These are phyloP conservation scores for Aquanectria penicillioides DNA, from an alignment of 2,329 filamentous ascomycete genomes.

Conservation along the genomic window DNA sequence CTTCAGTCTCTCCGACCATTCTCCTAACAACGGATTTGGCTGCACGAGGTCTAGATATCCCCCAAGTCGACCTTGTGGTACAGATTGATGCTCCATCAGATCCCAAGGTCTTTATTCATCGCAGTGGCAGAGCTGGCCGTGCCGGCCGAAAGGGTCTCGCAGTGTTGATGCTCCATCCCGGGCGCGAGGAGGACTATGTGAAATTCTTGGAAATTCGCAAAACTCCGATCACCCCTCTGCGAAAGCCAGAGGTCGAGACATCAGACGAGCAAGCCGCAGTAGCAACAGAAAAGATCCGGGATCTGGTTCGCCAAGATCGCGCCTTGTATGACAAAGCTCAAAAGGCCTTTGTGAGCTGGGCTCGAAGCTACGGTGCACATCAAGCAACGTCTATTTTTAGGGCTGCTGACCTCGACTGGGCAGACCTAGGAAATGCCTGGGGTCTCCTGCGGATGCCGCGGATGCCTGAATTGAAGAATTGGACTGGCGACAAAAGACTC, in stretches of 20 bases:
- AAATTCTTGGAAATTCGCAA: conserved; percentile 87
- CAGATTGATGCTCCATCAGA: conserved; percentile 87
- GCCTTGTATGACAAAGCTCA: conserved; percentile 87
- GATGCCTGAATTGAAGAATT: conserved; percentile 89
- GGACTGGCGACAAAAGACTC: conserved; percentile 73
- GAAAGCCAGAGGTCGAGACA: conserved; percentile 65
- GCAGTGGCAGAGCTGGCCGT: conserved; percentile 87
- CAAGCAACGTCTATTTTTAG: conserved; percentile 92
- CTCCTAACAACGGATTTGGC: conserved; percentile 94
- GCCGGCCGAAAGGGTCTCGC: conserved; percentile 89
- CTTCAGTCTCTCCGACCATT: conserved; percentile 78
- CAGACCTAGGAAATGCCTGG: conserved; percentile 82
- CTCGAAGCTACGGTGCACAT: conserved; percentile 91
- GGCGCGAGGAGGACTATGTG: conserved; percentile 89
- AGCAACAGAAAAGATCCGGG: conserved; percentile 69
- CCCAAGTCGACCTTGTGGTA: conserved; percentile 88
- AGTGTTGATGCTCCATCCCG: conserved; percentile 85
- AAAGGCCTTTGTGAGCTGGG: conserved; percentile 92
- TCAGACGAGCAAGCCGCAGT: conserved; percentile 68
- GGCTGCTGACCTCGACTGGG: conserved; percentile 84
- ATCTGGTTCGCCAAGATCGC: conserved; percentile 61
- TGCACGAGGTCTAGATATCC: conserved; percentile 90
- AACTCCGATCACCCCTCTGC: conserved; percentile 78
- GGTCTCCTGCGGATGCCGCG: conserved; percentile 86
- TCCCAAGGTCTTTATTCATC: conserved; percentile 94